A percentile compares a stretch with the other conserved stretches of the same genome.
These are phyloP conservation scores for Aspergillus jensenii DNA, from an alignment of 2,329 filamentous ascomycete genomes.

Conservation along the genomic window DNA sequence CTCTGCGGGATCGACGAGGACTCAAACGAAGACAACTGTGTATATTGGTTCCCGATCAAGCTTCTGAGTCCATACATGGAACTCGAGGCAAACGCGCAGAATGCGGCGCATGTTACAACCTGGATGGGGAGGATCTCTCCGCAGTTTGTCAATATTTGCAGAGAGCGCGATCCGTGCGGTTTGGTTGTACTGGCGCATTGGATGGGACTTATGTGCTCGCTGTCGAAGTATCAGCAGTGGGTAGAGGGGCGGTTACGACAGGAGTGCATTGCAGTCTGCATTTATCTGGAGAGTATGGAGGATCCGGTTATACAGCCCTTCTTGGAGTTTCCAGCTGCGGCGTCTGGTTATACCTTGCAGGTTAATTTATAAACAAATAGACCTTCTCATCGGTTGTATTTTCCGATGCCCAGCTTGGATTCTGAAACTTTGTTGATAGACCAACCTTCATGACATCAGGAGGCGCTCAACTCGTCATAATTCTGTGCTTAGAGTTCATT, in stretches of 20 bases:
- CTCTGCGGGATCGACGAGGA: slow-evolving; percentile 28
- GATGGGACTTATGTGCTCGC: slow-evolving; percentile 32
- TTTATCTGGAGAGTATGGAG: slow-evolving; percentile 25
- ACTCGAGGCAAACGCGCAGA: slow-evolving; percentile 21
- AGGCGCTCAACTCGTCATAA: no score
- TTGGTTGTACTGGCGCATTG: slow-evolving; percentile 30
- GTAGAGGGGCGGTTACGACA: slow-evolving; percentile 25
- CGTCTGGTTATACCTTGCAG: slow-evolving; percentile 25
- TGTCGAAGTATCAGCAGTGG: slow-evolving; percentile 32
- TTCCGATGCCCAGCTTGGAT: no score
- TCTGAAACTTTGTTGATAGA: no score
- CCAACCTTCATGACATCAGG: no score
- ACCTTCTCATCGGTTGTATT: no score
- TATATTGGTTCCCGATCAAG: slow-evolving; percentile 26
- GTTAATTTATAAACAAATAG: not conserved
- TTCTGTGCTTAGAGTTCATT: no score
- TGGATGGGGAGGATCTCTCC: slow-evolving; percentile 29
- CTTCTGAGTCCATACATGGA: slow-evolving; percentile 18
- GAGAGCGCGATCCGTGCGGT: slow-evolving; percentile 25
- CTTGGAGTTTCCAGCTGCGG: slow-evolving; percentile 24
- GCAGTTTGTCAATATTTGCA: slow-evolving; percentile 25
- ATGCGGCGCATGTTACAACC: slow-evolving; percentile 21
- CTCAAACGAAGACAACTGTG: slow-evolving; percentile 19
- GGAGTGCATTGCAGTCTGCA: slow-evolving; percentile 33
- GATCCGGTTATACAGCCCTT: slow-evolving; percentile 23